These are phyloP conservation scores for Myxozyma geophila DNA, from an alignment of 805 yeast genomes.

Conservation along the genomic window DNA sequence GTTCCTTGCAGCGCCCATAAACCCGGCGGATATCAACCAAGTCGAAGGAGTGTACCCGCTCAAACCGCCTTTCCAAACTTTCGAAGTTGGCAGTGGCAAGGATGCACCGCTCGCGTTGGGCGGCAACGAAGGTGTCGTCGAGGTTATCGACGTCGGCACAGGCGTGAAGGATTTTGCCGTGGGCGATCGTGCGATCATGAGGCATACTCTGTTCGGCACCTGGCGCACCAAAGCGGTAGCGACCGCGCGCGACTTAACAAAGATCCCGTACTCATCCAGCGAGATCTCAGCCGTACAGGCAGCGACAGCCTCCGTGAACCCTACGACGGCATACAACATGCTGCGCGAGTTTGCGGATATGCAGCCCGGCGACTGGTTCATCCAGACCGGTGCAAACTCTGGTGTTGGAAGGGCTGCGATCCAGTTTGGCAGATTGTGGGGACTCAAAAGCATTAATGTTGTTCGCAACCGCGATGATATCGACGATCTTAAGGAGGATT, in stretches of 20 bases:
- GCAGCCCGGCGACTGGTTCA: slow-evolving; percentile 78
- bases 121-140: slow-evolving; percentile 93
- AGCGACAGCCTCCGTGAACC: slow-evolving; percentile 90
- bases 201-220: slow-evolving; percentile 80
- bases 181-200: slow-evolving; percentile 91
- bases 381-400: slow-evolving; percentile 95
- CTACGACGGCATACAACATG: slow-evolving; percentile 89
- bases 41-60: slow-evolving; percentile 86
- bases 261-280: slow-evolving; percentile 56
- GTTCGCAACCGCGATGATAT: slow-evolving; percentile 84
- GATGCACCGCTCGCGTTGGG: slow-evolving; percentile 75
- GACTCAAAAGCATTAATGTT: slow-evolving; percentile 82
- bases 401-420: slow-evolving; percentile 92
- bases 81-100: slow-evolving; percentile 50
- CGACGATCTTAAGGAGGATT: slow-evolving; percentile 60
- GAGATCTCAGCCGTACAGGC: slow-evolving; percentile 52
- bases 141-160: slow-evolving; percentile 74
- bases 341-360: slow-evolving; percentile 69
- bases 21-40: slow-evolving; percentile 89
- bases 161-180: slow-evolving; percentile 52
- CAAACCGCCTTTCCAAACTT: slow-evolving; percentile 60
- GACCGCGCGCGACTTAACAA: slow-evolving; percentile 56
- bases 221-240: slow-evolving; percentile 84
- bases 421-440: slow-evolving; percentile 80
- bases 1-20: slow-evolving; percentile 79